Base-by-base conservation (phyloP, 495 filamentous ascomycete genomes). In the Geoglossum glabrum region DNA sequence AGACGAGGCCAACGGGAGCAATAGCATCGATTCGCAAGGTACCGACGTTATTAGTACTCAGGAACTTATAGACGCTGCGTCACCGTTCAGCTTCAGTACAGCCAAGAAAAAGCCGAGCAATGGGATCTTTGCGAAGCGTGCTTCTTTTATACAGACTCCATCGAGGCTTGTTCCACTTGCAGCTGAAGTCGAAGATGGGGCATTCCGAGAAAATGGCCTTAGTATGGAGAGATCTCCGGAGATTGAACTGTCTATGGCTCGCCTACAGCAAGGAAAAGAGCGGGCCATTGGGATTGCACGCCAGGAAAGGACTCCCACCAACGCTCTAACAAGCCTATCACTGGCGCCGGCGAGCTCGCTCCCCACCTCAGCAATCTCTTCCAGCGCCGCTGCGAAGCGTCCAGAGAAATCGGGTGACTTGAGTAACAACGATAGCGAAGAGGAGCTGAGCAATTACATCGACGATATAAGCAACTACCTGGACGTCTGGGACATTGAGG, bases 51-150 rank as follows among this genome's bases (percentile, higher is more conserved):
- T 65, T 13, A 66, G 60, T 55, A 65, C 63, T 15, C 65, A 65
- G 27, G 58, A 64, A 11, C 60, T 67, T 0, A 60, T 67, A 36
- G 38, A 54, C 13, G 60, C 61, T 1, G 60, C 58, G n/a, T 64
- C 65, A 9, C 63, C 63, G 2, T 61, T 65, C 46, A 57, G 56
- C 5, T 62, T 64, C 54, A 65, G 63, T 27, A 65, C 63, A 0
- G 57, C 56, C 13, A 65, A 62, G 64, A 67, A 67, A 54, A 60
- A 43, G 46, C 47, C 23, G 11, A 3, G 46, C 9, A 25, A 3
- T 1, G 46, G 21, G 13, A 30, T 13, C 13, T 27, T 28, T 17
- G 17, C 49, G 11, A 52, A 52, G 19, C 49, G 25, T 26, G 49
- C 49, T 11, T 30, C 49, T 17, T 52, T 30, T 21, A 21, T 26